phyloP scores from a whole-genome alignment of 768 basidiomycete species.

The Sarcomyxa edulis region DNA sequence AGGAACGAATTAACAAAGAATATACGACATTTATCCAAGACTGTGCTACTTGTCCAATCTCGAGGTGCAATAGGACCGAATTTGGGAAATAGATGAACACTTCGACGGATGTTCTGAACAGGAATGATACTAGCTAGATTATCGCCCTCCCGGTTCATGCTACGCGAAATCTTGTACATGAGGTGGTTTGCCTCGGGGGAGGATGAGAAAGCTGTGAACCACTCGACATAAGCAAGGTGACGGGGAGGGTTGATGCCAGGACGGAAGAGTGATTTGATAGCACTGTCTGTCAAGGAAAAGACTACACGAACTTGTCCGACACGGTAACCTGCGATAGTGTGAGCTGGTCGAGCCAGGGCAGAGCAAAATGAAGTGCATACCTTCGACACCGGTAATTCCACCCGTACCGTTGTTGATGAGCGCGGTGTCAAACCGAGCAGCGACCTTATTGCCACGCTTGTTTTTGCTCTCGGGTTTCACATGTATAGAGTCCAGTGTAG shows the following conservation, averaged over 20 bases:
- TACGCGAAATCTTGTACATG: slow-evolving; percentile 13
- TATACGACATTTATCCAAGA: slow-evolving; percentile 18
- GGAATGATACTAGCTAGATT: slow-evolving; percentile 20
- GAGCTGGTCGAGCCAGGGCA: neutral
- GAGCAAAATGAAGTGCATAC: neutral
- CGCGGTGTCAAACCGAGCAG: slow-evolving; percentile 3
- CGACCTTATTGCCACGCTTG: neutral
- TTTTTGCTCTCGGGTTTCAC: slow-evolving; percentile 1
- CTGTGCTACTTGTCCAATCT: slow-evolving; percentile 19
- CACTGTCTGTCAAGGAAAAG: slow-evolving; percentile 15
- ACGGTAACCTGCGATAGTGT: slow-evolving; percentile 16
- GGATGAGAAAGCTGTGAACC: slow-evolving; percentile 15
- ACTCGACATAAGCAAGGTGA: slow-evolving; percentile 21
- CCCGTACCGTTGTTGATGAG: neutral
- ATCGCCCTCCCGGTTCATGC: slow-evolving; percentile 3
- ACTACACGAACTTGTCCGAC: slow-evolving; percentile 18
- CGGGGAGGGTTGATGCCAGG: slow-evolving; percentile 3
- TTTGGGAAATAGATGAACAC: slow-evolving; percentile 21
- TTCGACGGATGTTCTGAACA: slow-evolving; percentile 17
- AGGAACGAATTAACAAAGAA: slow-evolving; percentile 20
- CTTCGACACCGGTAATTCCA: neutral
- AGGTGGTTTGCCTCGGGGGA: slow-evolving; percentile 11
- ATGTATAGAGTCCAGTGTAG: slow-evolving; percentile 1
- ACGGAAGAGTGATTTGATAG: slow-evolving; percentile 6
- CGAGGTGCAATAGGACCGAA: slow-evolving; percentile 13